phyloP scores from a whole-genome alignment of 1,284 basidiomycete genomes.

The Heimioporus retisporus region DNA sequence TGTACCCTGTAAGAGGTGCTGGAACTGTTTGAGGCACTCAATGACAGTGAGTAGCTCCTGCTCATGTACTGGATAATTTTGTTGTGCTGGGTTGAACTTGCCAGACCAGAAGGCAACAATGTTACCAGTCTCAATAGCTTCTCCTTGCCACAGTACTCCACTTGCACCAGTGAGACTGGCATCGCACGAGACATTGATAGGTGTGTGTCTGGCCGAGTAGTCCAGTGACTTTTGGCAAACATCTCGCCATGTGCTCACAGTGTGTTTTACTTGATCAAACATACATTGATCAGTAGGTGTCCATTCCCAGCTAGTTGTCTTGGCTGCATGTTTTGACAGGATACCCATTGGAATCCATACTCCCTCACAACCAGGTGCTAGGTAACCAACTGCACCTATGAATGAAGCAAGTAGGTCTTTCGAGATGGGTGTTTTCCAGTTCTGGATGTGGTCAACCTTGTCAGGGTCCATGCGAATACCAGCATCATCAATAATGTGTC shows the following conservation, averaged over 20 bases:
- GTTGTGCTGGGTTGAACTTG: slow-evolving; percentile 16
- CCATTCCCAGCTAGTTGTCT: too few species aligned
- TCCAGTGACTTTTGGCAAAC: background rate
- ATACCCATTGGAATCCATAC: too few species aligned
- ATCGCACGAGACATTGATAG: background rate
- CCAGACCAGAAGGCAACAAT: background rate
- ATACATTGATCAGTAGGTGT: slow-evolving; percentile 21
- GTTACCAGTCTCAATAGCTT: slow-evolving; percentile 71
- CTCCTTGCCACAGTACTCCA: background rate
- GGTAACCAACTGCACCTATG: too few species aligned
- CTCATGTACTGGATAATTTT: slow-evolving; percentile 45
- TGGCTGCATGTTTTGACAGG: too few species aligned
- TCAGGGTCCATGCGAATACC: too few species aligned
- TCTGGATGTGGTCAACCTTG: too few species aligned
- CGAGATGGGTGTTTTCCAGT: too few species aligned
- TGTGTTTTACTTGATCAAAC: background rate
- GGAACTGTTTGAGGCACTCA: slow-evolving; percentile 7
- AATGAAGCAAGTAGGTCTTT: too few species aligned
- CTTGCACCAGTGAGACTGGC: background rate
- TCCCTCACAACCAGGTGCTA: too few species aligned
- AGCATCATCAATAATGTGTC: too few species aligned
- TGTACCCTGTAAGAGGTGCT: slow-evolving; percentile 29
- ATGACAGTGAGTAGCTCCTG: slow-evolving; percentile 23
- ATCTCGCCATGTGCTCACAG: background rate
- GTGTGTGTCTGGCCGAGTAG: background rate